Conservation (phyloP, 495 filamentous ascomycete species). For the Talaromyces proteolyticus region DNA sequence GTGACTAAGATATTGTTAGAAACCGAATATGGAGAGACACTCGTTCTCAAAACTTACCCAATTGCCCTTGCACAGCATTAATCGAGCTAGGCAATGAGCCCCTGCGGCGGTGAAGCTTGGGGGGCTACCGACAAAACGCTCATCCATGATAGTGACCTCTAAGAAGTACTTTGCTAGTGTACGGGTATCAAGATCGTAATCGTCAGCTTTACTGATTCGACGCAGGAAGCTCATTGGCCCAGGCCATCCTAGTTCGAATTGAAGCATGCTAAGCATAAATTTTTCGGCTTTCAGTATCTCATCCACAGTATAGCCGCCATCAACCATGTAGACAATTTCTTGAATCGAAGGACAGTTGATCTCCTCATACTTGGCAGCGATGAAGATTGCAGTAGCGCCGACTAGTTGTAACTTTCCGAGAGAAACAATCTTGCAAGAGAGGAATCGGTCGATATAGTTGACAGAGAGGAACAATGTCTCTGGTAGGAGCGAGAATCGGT, state of each 20-base stretch:
- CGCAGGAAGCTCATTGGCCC: constrained; percentile 97
- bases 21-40: background rate
- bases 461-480: constrained; percentile 91
- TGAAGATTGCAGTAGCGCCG: constrained; percentile 90
- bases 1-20: constrained; percentile 2
- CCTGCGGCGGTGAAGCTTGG: constrained; percentile 89
- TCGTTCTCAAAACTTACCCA: constrained; percentile 57
- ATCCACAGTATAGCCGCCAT: constrained; percentile 78
- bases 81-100: constrained; percentile 85
- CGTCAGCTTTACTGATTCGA: constrained; percentile 96
- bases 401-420: constrained; percentile 93
- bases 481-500: constrained; percentile 82
- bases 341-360: constrained; percentile 92
- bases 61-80: constrained; percentile 80
- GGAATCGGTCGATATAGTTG: constrained; percentile 95
- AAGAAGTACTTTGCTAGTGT: constrained; percentile 98
- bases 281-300: constrained; percentile 96
- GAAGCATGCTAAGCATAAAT: constrained; percentile 94
- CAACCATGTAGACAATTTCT: constrained; percentile 98
- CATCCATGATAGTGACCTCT: constrained; percentile 95
- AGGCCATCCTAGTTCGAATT: constrained; percentile 93
- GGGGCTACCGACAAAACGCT: constrained; percentile 86
- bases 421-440: constrained; percentile 91
- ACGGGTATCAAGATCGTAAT: constrained; percentile 92
- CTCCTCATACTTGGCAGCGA: constrained; percentile 97